Conservation (phyloP, 1,284 basidiomycete species). For the Moesziomyces antarcticus region DNA sequence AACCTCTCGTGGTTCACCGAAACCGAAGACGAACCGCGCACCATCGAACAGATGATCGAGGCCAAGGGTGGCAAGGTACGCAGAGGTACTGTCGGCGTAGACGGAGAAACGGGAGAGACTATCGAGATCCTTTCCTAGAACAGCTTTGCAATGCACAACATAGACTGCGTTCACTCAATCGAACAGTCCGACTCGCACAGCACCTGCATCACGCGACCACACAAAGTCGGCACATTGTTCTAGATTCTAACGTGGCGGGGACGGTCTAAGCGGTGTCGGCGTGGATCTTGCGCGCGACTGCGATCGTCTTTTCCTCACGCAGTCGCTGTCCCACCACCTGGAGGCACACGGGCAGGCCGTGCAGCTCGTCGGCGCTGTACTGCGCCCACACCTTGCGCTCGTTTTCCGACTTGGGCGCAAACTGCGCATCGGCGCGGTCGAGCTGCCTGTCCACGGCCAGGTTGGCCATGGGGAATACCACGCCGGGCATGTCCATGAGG, state of each 20-base stretch:
- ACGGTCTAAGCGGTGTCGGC: constrained; percentile 18
- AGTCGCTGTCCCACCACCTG: constrained; percentile 46
- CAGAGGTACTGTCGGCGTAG: constrained; percentile 49
- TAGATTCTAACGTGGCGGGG: not conserved
- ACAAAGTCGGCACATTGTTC: not conserved
- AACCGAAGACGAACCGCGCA: constrained; percentile 54
- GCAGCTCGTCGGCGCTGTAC: constrained; percentile 36
- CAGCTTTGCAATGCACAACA: no score
- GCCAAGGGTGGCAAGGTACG: constrained; percentile 60
- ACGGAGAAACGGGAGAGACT: constrained; percentile 59
- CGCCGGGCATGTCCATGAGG: constrained; percentile 48
- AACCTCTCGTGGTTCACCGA: constrained; percentile 66
- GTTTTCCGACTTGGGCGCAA: constrained; percentile 10
- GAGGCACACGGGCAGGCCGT: constrained; percentile 38
- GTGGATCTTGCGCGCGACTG: constrained; percentile 33
- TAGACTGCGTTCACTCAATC: no score
- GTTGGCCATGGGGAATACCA: constrained; percentile 26
- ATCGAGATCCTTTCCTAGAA: constrained; percentile 56
- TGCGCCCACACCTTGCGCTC: constrained; percentile 42
- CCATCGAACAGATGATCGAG: constrained; percentile 64
- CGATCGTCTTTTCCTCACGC: constrained; percentile 42
- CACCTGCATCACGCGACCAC: not conserved
- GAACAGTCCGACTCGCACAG: not conserved
- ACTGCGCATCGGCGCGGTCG: constrained; percentile 6
- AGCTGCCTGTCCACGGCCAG: constrained; percentile 24